Evolutionary conservation across 2,329 filamentous ascomycete genomes (phyloP), one percentile per base, ranked within the genome.

Genomic region (Xylaria sp.): DNA sequence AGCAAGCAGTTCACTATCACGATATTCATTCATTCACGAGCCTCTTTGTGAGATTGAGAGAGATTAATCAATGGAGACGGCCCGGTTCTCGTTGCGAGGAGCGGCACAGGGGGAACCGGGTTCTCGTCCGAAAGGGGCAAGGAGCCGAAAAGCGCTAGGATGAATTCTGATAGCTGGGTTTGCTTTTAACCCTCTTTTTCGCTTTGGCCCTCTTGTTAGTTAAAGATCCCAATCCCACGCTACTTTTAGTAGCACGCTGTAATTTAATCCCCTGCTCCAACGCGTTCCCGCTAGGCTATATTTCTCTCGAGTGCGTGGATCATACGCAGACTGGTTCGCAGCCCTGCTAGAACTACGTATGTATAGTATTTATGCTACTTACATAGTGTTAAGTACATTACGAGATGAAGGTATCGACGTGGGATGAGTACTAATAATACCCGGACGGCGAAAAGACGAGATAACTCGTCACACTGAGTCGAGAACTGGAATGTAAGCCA

Each of bases 121-220:
- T 65, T 62, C 39, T 66, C 39, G 33, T 69, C 67, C 57, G 57
- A 66, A 66, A 66, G 58, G 46, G 62, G 67, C 62, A 66, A 65
- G 46, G 57, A 61, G 41, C 57, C 43, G 52, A 49, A 23, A 54
- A 23, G 33, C 51, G 7, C 48, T 41, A 36, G 56, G 43, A 61
- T 61, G 36, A 52, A 52, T 39, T 23, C 10, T 41, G 51, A 31
- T 54, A 43, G 36, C 20, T 36, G 18, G 12, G n/a, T 18, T 41
- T 33, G 15, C 18, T 18, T 41, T 57, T 23, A 15, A 55, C 13
- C 33, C 51, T 49, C 49, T 10, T 20, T 62, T 43, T 25, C 23
- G 28, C 28, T 25, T 23, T 43, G 39, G 46, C 6, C n/a, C 23
- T 8, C 28, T 28, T 28, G 28, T 28, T 28, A 28, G n/a, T 20